These are phyloP conservation scores for Kodamaea fukazawae DNA, from an alignment of 805 yeast genomes.

Conservation along the genomic window DNA sequence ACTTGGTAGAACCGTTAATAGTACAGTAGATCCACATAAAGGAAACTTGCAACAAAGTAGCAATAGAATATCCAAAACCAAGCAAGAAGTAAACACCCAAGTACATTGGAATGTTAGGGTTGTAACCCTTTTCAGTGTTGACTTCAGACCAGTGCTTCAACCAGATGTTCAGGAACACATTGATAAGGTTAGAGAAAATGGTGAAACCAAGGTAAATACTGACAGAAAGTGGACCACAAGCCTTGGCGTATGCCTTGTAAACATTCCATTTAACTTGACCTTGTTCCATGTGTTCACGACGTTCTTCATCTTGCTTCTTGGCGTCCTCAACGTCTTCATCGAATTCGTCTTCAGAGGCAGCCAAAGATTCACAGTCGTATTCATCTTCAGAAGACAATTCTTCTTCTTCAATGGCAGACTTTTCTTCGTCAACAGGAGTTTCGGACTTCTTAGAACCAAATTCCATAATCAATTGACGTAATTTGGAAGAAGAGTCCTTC, in stretches of 20 bases:
- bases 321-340: constrained; percentile 33
- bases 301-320: constrained; percentile 36
- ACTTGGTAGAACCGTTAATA: constrained; percentile 71
- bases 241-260: constrained; percentile 78
- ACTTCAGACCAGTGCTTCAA: constrained; percentile 96
- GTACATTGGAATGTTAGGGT: constrained; percentile 71
- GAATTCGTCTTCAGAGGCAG: constrained; percentile 40
- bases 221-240: constrained; percentile 75
- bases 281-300: constrained; percentile 82
- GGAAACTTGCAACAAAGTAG: constrained; percentile 62
- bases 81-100: constrained; percentile 71
- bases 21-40: constrained; percentile 79
- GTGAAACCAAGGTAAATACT: constrained; percentile 53
- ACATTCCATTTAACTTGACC: constrained; percentile 92
- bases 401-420: constrained; percentile 12
- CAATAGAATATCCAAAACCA: constrained; percentile 65
- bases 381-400: constrained; percentile 26
- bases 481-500: constrained; percentile 37
- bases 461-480: constrained; percentile 56
- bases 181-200: constrained; percentile 54
- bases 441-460: constrained; percentile 50
- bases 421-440: constrained; percentile 6
- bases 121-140: constrained; percentile 63
- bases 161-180: constrained; percentile 83
- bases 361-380: constrained; percentile 2